These are phyloP conservation scores for Tricholomella constricta DNA, from an alignment of 768 basidiomycete genomes.

Conservation along the genomic window DNA sequence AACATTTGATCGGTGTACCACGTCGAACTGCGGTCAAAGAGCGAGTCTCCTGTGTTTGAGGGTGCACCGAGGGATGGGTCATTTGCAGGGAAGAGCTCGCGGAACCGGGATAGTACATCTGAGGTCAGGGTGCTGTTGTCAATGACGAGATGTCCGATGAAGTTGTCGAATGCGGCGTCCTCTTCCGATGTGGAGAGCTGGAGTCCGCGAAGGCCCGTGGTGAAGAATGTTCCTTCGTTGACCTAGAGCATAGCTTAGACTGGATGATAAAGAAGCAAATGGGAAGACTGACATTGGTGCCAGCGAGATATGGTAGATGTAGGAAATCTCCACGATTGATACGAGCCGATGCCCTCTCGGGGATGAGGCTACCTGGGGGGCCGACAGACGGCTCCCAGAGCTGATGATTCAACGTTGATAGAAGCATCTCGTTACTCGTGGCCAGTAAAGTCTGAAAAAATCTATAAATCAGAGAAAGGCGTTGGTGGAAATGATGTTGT, in stretches of 20 bases:
- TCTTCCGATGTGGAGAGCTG: constrained; percentile 40
- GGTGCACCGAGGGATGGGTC: constrained; percentile 47
- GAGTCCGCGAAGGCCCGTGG: constrained; percentile 37
- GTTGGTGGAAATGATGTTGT: not conserved
- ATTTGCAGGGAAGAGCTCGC: constrained; percentile 48
- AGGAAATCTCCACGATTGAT: constrained; percentile 51
- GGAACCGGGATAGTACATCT: constrained; percentile 41
- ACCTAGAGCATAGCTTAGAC: constrained; percentile 30
- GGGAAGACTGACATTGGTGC: constrained; percentile 48
- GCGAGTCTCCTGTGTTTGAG: constrained; percentile 60
- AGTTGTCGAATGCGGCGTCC: constrained; percentile 45
- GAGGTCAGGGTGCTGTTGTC: constrained; percentile 51
- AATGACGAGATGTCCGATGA: constrained; percentile 50
- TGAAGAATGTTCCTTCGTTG: constrained; percentile 56
- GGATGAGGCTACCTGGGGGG: constrained; percentile 48
- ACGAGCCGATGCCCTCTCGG: constrained; percentile 45
- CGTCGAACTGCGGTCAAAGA: constrained; percentile 56
- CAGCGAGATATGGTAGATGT: constrained; percentile 55
- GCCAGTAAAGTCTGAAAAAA: constrained; percentile 49
- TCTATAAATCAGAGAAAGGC: not conserved
- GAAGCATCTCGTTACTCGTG: constrained; percentile 49
- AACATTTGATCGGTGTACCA: constrained; percentile 66
- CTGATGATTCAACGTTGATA: constrained; percentile 47
- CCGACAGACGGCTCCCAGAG: constrained; percentile 61
- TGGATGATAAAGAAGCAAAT: not conserved